Evolutionary conservation across 2,329 filamentous ascomycete species (phyloP), one percentile per base, ranked within the genome.

Genomic region (Fusarium redolens): DNA sequence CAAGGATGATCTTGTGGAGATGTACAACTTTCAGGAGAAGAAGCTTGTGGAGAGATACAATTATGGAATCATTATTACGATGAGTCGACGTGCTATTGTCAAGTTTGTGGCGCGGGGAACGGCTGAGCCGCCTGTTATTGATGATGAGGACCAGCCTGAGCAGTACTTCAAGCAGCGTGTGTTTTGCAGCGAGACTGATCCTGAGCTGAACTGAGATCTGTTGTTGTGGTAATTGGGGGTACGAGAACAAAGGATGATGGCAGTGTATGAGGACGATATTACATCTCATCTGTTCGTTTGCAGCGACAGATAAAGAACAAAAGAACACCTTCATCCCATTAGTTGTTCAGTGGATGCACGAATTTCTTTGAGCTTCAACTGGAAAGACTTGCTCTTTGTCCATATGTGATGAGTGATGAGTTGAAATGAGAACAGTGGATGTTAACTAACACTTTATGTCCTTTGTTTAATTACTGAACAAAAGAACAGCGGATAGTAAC

Each of bases 151-250:
- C n/a, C 18, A 13, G 7, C 9, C n/a, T 15, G 50, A 12, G 14
- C 4, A 35, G 5, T 17, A 7, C 13, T 7, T 28, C 14, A 38
- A 35, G 50, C 8, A 10, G 0, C 11, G 6, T 43, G 17, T 28
- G n/a, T 14, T 35, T 20, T 38, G n/a, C 33, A 20, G 8, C 9
- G 41, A 44, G 4, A 17, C n/a, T 11, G 64, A 63, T 37, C 48
- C 48, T 2, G 57, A 54, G 45, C 14, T 50, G 56, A 68, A 40
- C 9, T 68, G 35, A 52, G 33, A 18, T 8, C 10, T 41, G 25
- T 41, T 2, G 30, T 4, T 4, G 28, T 44, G 31, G 25, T 14
- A 3, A 7, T 17, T 11, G 11, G 17, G 11, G 22, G 1, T 4
- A 10, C 20, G 10, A 20, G 10, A n/a, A 14, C 4, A 10, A 25